Percentiles rank a stretch among this genome's conserved stretches.
Conservation (phyloP, 169 alveolate species). For the Neospora caninum region DNA sequence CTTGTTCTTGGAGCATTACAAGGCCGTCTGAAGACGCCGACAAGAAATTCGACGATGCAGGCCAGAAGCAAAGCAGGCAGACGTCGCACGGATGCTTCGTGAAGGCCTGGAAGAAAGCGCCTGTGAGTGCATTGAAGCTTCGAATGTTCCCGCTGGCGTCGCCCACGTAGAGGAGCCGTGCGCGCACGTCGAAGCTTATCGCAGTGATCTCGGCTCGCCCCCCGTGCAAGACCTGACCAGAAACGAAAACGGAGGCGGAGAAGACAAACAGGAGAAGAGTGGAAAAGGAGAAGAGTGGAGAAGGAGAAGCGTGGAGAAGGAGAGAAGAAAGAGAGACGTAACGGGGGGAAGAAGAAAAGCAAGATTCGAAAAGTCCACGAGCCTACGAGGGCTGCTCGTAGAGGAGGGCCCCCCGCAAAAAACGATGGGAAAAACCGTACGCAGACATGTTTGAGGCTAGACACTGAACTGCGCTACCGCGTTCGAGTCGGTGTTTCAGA, state of each 20-base stretch:
- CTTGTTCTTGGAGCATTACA: constrained; percentile 60
- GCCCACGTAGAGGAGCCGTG: constrained; percentile 60
- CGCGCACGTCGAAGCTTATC: constrained; percentile 45
- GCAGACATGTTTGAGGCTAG: too few relatives aligned
- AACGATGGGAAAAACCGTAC: too few relatives aligned
- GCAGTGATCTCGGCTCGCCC: constrained; percentile 53
- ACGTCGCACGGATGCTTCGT: constrained; percentile 46
- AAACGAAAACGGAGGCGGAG: background rate
- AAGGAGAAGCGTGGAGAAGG: too few relatives aligned
- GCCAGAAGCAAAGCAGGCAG: constrained; percentile 46
- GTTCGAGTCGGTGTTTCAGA: too few relatives aligned
- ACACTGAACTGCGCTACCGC: too few relatives aligned
- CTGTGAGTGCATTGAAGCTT: constrained; percentile 53
- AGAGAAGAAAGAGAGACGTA: too few relatives aligned
- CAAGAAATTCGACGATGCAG: constrained; percentile 46
- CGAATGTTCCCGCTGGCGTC: constrained; percentile 15
- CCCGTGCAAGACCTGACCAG: constrained; percentile 42
- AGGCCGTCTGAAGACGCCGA: constrained; percentile 64
- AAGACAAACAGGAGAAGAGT: background rate
- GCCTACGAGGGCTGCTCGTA: too few relatives aligned
- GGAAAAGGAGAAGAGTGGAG: background rate
- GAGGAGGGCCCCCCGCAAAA: too few relatives aligned
- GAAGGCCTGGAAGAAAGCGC: constrained; percentile 13
- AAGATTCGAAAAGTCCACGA: too few relatives aligned
- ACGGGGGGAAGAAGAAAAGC: too few relatives aligned